Conservation (phyloP, 768 basidiomycete genomes). For the Lactarius quietus region DNA sequence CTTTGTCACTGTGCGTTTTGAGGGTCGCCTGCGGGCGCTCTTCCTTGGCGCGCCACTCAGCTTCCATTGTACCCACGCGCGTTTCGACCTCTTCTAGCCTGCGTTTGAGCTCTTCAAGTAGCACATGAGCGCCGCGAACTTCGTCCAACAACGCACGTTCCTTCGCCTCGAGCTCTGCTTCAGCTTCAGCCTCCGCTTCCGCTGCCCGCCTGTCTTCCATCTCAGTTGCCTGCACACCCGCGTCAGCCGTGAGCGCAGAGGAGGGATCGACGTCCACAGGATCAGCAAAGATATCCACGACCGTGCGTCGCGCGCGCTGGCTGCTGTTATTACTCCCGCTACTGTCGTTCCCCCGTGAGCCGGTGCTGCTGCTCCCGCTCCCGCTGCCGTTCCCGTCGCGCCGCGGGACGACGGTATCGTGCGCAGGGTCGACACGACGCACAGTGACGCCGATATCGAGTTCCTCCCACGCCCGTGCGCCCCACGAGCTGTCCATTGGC, state of each 20-base stretch:
- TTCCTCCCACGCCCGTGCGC: conserved; percentile 39
- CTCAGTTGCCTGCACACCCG: conserved; percentile 1
- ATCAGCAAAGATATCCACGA: conserved; percentile 36
- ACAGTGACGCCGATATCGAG: conserved; percentile 36
- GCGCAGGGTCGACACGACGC: conserved; percentile 29
- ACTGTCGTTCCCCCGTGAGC: conserved; percentile 8
- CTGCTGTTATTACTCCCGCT: conserved; percentile 13
- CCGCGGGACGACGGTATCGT: conserved; percentile 15
- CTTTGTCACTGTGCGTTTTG: not conserved
- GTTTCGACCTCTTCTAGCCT: conserved; percentile 34
- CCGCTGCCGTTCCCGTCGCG: conserved; percentile 25
- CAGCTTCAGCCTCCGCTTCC: not conserved
- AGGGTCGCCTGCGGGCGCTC: conserved; percentile 25
- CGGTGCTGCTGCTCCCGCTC: not conserved
- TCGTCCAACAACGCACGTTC: conserved; percentile 30
- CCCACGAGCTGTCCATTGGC: conserved; percentile 30
- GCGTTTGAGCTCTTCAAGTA: conserved; percentile 32
- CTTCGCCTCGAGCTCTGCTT: conserved; percentile 10
- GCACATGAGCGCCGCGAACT: conserved; percentile 27
- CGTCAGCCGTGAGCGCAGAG: not conserved
- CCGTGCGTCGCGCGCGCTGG: conserved; percentile 26
- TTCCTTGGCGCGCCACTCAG: conserved; percentile 17
- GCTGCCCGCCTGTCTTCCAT: not conserved
- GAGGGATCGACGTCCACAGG: not conserved
- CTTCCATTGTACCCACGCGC: conserved; percentile 32